Conservation (phyloP, 2,329 filamentous ascomycete species). For the Alternaria sp. region DNA sequence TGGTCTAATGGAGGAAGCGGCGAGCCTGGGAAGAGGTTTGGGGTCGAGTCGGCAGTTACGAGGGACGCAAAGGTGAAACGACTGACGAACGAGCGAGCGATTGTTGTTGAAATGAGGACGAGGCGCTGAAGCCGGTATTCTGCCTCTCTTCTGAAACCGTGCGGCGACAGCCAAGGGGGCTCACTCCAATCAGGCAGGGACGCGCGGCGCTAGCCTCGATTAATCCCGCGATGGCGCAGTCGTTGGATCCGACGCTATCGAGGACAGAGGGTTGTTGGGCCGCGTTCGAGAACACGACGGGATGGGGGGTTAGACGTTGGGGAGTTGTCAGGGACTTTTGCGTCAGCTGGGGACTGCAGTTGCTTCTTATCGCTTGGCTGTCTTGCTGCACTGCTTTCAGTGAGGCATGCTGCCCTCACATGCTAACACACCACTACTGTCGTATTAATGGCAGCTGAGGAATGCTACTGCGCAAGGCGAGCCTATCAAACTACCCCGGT, state of each 20-base stretch:
- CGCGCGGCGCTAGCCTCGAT: conserved; percentile 35
- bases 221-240: conserved; percentile 16
- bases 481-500: conserved; percentile 24
- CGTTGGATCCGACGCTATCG: conserved; percentile 22
- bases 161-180: conserved; percentile 31
- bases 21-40: not conserved
- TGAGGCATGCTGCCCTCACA: conserved; percentile 22
- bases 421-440: conserved; percentile 26
- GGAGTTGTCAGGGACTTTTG: not conserved
- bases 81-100: conserved; percentile 37
- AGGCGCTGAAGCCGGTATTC: conserved; percentile 34
- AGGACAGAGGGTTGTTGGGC: conserved; percentile 28
- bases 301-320: not conserved
- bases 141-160: conserved; percentile 37
- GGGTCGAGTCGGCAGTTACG: conserved; percentile 4
- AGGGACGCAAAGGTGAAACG: conserved; percentile 45
- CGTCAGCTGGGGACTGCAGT: not conserved
- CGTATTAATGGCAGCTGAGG: conserved; percentile 27
- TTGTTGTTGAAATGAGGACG: conserved; percentile 21
- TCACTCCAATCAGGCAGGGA: conserved; percentile 37
- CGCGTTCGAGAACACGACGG: conserved; percentile 31
- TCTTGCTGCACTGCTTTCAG: not conserved
- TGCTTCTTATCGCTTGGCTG: not conserved
- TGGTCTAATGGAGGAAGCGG: not conserved
- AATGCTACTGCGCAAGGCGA: conserved; percentile 27